phyloP scores from a whole-genome alignment of 495 filamentous ascomycete genomes.

The Xylaria castorea region DNA sequence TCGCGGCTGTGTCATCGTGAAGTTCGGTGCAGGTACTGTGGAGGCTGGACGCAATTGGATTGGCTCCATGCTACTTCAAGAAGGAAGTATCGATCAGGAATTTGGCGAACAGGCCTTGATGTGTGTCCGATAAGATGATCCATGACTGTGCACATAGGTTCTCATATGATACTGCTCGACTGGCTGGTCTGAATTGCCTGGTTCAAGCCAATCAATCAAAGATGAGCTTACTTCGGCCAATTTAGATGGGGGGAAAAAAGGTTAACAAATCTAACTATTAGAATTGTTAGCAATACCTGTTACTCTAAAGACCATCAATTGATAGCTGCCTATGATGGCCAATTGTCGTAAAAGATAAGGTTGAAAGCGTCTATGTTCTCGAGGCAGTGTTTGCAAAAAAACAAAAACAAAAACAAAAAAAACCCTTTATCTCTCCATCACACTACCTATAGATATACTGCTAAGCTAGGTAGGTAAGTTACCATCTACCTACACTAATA shows the following conservation, averaged over 20 bases:
- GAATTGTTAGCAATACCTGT: neutral
- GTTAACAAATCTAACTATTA: neutral
- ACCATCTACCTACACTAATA: neutral
- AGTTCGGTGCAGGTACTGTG: constrained; percentile 68
- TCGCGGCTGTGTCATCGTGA: constrained; percentile 85
- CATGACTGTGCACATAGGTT: neutral
- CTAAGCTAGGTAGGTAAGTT: too few species aligned
- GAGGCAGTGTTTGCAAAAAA: too few species aligned
- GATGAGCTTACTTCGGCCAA: neutral
- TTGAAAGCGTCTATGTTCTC: neutral
- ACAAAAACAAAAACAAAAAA: too few species aligned
- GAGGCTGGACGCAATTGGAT: constrained; percentile 60
- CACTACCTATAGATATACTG: too few species aligned
- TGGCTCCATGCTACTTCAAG: constrained; percentile 56
- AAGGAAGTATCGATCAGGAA: constrained; percentile 53
- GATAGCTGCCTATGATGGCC: neutral
- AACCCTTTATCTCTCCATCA: too few species aligned
- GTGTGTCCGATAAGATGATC: constrained; percentile 49
- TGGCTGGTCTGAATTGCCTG: neutral
- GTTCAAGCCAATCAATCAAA: neutral
- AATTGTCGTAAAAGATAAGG: neutral
- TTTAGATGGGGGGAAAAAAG: neutral
- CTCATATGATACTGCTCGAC: neutral
- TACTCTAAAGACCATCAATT: neutral
- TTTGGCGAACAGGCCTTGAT: constrained; percentile 61